Percentiles rank a stretch among this genome's conserved stretches.
phyloP scores from a whole-genome alignment of 768 basidiomycete genomes.

The Chalciporus sphaerocephalus region DNA sequence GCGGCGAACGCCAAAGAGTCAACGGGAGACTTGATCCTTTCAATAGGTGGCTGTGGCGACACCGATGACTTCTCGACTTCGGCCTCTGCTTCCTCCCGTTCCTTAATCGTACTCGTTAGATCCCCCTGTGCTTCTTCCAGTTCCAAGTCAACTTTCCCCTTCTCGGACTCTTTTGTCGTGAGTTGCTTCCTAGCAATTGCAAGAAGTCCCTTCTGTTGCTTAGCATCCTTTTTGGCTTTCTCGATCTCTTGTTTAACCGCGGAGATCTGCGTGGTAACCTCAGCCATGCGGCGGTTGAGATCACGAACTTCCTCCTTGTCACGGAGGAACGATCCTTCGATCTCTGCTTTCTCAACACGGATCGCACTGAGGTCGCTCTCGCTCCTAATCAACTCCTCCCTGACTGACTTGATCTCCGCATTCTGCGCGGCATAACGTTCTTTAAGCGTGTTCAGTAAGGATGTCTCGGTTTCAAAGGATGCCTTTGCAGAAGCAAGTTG shows the following conservation, averaged over 20 bases:
- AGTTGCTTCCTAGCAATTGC: slow-evolving; percentile 96
- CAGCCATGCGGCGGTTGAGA: slow-evolving; percentile 79
- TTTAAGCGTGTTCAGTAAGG: slow-evolving; percentile 59
- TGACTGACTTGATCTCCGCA: slow-evolving; percentile 64
- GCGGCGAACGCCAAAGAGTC: slow-evolving; percentile 58
- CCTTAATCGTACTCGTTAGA: slow-evolving; percentile 45
- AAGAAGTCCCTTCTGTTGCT: slow-evolving; percentile 92
- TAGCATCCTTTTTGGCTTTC: slow-evolving; percentile 86
- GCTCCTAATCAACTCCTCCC: slow-evolving; percentile 77
- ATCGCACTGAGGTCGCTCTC: slow-evolving; percentile 91
- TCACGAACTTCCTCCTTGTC: slow-evolving; percentile 95
- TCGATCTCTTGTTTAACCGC: slow-evolving; percentile 71
- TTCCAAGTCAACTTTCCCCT: slow-evolving; percentile 66
- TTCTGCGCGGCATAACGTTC: slow-evolving; percentile 66
- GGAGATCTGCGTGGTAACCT: slow-evolving; percentile 70
- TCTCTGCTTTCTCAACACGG: slow-evolving; percentile 84
- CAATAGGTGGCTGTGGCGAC: slow-evolving; percentile 9
- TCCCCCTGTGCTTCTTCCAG: slow-evolving; percentile 62
- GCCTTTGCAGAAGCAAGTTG: slow-evolving; percentile 81
- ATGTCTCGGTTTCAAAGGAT: slow-evolving; percentile 81
- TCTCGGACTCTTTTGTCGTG: slow-evolving; percentile 74
- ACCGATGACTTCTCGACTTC: slow-evolving; percentile 37
- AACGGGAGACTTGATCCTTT: slow-evolving; percentile 38
- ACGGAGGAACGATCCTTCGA: slow-evolving; percentile 78
- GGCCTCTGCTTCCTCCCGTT: slow-evolving; percentile 53